A percentile compares a stretch with the other conserved stretches of the same genome.
phyloP scores from a whole-genome alignment of 2,329 filamentous ascomycete genomes.

The Knoxdaviesia capensis region DNA sequence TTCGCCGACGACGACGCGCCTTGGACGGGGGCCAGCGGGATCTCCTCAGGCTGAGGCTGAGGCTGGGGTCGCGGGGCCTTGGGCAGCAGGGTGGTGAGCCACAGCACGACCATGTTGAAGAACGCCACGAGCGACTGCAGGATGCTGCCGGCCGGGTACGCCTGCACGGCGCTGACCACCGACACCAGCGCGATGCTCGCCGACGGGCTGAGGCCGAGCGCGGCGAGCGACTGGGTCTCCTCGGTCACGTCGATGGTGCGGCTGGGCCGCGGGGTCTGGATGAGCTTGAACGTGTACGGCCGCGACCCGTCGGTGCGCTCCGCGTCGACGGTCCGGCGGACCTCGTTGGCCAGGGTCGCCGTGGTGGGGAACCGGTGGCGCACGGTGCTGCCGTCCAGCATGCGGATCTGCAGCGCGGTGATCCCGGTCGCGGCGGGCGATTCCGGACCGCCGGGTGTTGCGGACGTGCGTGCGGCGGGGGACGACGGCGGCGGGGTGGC shows the following conservation, averaged over 20 bases:
- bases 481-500: no score
- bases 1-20: no score
- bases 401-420: constrained; percentile 50
- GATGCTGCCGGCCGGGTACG: constrained; percentile 16
- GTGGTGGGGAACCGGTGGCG: constrained; percentile 48
- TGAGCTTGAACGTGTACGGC: constrained; percentile 70
- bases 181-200: constrained; percentile 71
- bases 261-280: constrained; percentile 61
- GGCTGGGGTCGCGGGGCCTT: not conserved
- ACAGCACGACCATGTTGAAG: constrained; percentile 15
- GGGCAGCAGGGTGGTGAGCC: constrained; percentile 1
- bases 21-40: no score
- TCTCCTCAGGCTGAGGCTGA: not conserved
- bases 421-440: constrained; percentile 12
- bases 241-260: constrained; percentile 54
- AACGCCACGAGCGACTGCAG: constrained; percentile 13
- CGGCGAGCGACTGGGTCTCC: constrained; percentile 45
- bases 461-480: no score
- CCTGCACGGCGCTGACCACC: constrained; percentile 25
- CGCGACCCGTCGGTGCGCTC: constrained; percentile 29
- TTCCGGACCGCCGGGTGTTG: not conserved
- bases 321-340: constrained; percentile 61
- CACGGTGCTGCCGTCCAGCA: constrained; percentile 70
- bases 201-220: constrained; percentile 56
- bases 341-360: constrained; percentile 39